A percentile compares a stretch with the other conserved stretches of the same genome.
Evolutionary conservation across 148 eudicot species (phyloP).

Genomic region (Camellia lanceoleosa): DNA sequence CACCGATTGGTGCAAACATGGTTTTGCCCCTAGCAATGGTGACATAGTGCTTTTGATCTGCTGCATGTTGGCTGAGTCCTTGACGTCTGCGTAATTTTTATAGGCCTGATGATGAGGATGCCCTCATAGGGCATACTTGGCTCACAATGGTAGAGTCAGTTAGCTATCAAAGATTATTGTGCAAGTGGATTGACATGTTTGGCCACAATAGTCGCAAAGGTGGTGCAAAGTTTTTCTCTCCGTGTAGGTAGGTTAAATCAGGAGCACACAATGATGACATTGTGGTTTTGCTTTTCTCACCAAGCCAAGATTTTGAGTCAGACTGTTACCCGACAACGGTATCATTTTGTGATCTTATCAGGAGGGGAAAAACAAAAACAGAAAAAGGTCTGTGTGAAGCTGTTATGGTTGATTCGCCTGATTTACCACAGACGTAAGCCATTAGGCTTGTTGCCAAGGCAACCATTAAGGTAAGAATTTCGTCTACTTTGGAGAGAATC

Average conservation of each 20-base stretch:
- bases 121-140: not conserved
- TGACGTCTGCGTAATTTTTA: not conserved
- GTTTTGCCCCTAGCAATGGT: no score
- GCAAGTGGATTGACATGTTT: not conserved
- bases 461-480: not conserved
- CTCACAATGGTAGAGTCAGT: not conserved
- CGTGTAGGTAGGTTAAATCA: not conserved
- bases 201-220: not conserved
- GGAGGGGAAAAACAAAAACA: not conserved
- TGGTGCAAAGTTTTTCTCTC: not conserved
- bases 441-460: not conserved
- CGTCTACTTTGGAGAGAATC: not conserved
- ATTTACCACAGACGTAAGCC: not conserved
- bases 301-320: not conserved
- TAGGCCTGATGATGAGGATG: not conserved
- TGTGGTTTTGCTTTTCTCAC: not conserved
- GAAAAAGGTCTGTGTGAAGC: not conserved
- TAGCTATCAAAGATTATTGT: not conserved
- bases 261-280: not conserved
- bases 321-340: not conserved
- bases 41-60: no score
- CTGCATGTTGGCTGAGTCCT: slow-evolving; percentile 2
- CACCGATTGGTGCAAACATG: no score
- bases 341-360: not conserved
- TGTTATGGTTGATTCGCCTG: not conserved